Conservation (phyloP, 1,284 basidiomycete genomes). For the Naganishia cerealis region DNA sequence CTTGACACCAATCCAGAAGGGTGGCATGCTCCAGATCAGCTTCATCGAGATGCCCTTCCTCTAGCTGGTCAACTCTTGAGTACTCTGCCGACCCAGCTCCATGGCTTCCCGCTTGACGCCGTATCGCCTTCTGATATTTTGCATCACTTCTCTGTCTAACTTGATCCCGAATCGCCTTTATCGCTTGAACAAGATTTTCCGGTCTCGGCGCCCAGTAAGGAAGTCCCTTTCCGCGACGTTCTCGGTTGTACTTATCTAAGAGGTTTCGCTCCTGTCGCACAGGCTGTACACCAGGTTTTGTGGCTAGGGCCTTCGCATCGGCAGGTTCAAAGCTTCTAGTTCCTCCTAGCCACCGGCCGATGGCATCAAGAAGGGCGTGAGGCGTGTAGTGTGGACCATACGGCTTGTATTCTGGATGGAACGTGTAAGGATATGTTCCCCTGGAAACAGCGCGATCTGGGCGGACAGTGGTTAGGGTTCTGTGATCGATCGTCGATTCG, state of each 20-base stretch:
- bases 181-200: background rate
- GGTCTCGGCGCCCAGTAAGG: constrained; percentile 5
- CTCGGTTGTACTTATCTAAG: background rate
- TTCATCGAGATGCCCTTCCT: constrained; percentile 3
- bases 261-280: constrained; percentile 12
- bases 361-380: background rate
- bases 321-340: background rate
- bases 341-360: background rate
- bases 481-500: constrained; percentile 8
- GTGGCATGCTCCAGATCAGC: constrained; percentile 10
- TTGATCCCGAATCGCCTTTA: constrained; percentile 2
- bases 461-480: constrained; percentile 13
- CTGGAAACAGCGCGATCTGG: constrained; percentile 22
- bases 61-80: background rate
- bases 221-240: constrained; percentile 9
- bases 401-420: constrained; percentile 17
- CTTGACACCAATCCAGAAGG: constrained; percentile 13
- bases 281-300: constrained; percentile 10
- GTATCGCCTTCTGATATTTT: background rate
- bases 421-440: constrained; percentile 15
- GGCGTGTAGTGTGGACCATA: constrained; percentile 11
- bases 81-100: background rate
- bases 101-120: background rate
- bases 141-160: background rate
- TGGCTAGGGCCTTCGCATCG: constrained; percentile 4